Evolutionary conservation across 2,329 filamentous ascomycete genomes (phyloP).

Genomic region (Colletotrichum tropicicola): DNA sequence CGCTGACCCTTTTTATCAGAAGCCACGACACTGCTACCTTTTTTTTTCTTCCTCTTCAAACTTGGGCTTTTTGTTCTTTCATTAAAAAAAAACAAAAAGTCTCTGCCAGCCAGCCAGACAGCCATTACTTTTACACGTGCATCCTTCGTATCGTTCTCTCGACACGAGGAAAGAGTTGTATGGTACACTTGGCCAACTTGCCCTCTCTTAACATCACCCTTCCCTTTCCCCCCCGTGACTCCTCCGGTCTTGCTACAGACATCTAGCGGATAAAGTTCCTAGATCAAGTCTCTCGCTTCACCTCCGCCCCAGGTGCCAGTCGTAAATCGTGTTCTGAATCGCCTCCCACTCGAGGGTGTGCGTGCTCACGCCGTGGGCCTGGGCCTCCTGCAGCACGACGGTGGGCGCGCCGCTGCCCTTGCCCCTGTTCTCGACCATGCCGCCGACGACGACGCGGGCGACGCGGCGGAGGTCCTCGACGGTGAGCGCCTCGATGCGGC

Average conservation of each 20-base stretch:
- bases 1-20: too few species aligned
- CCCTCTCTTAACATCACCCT: background rate
- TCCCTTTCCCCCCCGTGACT: too few species aligned
- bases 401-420: conserved; percentile 88
- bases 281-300: background rate
- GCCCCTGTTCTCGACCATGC: conserved; percentile 78
- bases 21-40: too few species aligned
- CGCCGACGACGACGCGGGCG: conserved; percentile 80
- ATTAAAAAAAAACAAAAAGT: background rate
- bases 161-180: conserved; percentile 1
- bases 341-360: conserved; percentile 84
- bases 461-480: conserved; percentile 84
- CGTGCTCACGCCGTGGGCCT: conserved; percentile 74
- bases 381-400: conserved; percentile 92
- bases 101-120: background rate
- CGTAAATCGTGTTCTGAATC: conserved; percentile 85
- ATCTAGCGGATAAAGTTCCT: too few species aligned
- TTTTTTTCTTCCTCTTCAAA: background rate
- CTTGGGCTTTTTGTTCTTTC: background rate
- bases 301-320: conserved; percentile 80
- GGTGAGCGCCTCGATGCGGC: conserved; percentile 82
- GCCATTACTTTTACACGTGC: conserved; percentile 12
- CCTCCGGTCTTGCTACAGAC: background rate
- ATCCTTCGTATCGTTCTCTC: background rate
- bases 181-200: conserved; percentile 1